Evolutionary conservation across 352 stramenopile genomes (phyloP), one percentile per base, ranked within the genome.

Genomic region (Plasmopara muralis): DNA sequence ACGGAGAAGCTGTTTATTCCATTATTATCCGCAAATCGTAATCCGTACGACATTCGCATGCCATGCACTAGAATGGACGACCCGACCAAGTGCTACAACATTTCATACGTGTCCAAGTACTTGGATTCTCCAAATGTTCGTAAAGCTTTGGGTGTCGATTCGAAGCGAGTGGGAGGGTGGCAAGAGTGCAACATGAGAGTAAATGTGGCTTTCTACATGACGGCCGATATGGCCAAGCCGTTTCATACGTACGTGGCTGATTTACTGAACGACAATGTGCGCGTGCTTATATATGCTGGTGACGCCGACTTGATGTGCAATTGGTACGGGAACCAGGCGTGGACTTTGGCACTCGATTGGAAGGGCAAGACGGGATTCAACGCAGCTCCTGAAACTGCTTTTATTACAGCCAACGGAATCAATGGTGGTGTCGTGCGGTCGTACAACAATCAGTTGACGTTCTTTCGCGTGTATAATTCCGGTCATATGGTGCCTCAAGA

Each of bases 401-500:
- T 84, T 28, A 43, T 66, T 39, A 69, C 63, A 1, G 53, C 56
- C 0, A 52, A 57, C 10, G 50, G 37, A 5, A 25, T 25, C 4
- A 50, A 77, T 43, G 73, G 67, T 6, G 79, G 79, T 9, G 44
- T 41, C n/a, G 71, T 87, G 16, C 75, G 67, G 2, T 60, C 70
- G 39, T 80, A 78, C 35, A 60, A 76, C 29, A 82, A 79, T 38
- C 65, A 98, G 25, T 35, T 35, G 2, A 89, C 85, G 6, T 98
- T 98, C 68, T 68, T 98, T 34, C 91, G 94, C 50, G 85, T 98
- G 4, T 95, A 87, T 67, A 85, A 97, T 53, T 83, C 90, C 5
- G 93, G 93, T 9, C 95, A 98, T 70, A 97, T 98, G 89, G 93
- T 97, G 5, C 92, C 92, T 13, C 72, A 78, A 47, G 89, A 98